phyloP scores from a whole-genome alignment of 345 rosid species.

The Cochlearia excelsa region DNA sequence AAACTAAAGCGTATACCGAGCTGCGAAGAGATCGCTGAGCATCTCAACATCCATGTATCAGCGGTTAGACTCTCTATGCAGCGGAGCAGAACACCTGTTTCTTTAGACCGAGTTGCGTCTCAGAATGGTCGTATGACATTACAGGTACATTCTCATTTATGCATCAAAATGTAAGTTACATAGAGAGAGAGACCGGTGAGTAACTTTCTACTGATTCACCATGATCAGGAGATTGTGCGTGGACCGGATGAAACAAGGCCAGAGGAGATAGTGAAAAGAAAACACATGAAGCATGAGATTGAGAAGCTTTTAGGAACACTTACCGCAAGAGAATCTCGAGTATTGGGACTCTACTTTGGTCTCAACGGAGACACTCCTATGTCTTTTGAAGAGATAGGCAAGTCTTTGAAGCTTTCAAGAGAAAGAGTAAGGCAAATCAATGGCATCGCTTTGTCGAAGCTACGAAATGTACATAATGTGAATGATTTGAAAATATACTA shows the following conservation, averaged over 20 bases:
- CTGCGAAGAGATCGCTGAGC: constrained; percentile 50
- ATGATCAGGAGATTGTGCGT: constrained; percentile 45
- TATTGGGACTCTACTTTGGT: constrained; percentile 45
- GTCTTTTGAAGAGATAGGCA: constrained; percentile 49
- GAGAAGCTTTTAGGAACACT: constrained; percentile 37
- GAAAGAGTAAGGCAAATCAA: constrained; percentile 53
- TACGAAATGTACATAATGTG: constrained; percentile 32
- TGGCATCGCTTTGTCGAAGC: constrained; percentile 41
- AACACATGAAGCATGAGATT: constrained; percentile 38
- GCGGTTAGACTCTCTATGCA: constrained; percentile 43
- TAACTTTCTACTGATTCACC: not conserved
- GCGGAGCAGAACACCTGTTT: constrained; percentile 43
- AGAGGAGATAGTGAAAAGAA: constrained; percentile 40
- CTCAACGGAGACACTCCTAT: constrained; percentile 47
- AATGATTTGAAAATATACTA: constrained; percentile 40
- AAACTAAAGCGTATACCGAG: constrained; percentile 41
- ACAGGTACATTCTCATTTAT: constrained; percentile 36
- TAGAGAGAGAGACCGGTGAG: constrained; percentile 6
- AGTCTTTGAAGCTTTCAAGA: constrained; percentile 46
- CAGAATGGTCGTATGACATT: constrained; percentile 44
- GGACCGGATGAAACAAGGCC: constrained; percentile 53
- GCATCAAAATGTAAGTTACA: not conserved
- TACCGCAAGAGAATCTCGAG: constrained; percentile 42
- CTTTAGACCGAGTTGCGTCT: constrained; percentile 40
- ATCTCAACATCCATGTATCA: constrained; percentile 43